A percentile compares a stretch with the other conserved stretches of the same genome.
Conservation (phyloP, 176 grass and related monocot species). For the Chrysopogon serrulatus region DNA sequence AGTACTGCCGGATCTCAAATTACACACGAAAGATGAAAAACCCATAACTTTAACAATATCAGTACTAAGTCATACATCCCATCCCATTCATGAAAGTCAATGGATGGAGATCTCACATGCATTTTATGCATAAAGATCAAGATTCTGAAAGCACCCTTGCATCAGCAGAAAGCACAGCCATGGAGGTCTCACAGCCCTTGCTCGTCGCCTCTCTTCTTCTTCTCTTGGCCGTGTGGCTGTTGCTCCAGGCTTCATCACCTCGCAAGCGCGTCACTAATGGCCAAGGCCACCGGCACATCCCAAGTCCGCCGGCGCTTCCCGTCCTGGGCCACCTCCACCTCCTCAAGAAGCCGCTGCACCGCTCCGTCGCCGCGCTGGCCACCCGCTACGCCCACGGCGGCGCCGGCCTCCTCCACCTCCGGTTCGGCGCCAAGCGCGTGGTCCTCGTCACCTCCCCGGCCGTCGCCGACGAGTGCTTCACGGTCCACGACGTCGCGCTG, state of each 20-base stretch:
- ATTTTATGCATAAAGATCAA: too few relatives aligned
- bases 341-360: slow-evolving; percentile 65
- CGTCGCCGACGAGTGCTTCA: slow-evolving; percentile 65
- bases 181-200: background rate
- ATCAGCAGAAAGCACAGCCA: too few relatives aligned
- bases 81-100: too few relatives aligned
- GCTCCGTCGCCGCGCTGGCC: slow-evolving; percentile 33
- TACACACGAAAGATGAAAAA: too few relatives aligned
- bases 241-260: background rate
- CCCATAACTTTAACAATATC: too few relatives aligned
- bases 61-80: too few relatives aligned
- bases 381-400: slow-evolving; percentile 22
- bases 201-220: slow-evolving; percentile 12
- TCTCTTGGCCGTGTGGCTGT: slow-evolving; percentile 1
- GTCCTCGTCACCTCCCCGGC: slow-evolving; percentile 54
- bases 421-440: slow-evolving; percentile 43
- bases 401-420: slow-evolving; percentile 45
- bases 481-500: slow-evolving; percentile 50
- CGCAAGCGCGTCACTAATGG: background rate
- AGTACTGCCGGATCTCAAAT: too few relatives aligned
- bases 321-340: slow-evolving; percentile 80
- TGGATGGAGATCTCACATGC: too few relatives aligned
- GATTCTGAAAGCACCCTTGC: too few relatives aligned
- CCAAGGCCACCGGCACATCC: slow-evolving; percentile 5
- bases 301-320: slow-evolving; percentile 39